Conservation (phyloP, 2,329 filamentous ascomycete genomes). For the Rhinocladiella similis region DNA sequence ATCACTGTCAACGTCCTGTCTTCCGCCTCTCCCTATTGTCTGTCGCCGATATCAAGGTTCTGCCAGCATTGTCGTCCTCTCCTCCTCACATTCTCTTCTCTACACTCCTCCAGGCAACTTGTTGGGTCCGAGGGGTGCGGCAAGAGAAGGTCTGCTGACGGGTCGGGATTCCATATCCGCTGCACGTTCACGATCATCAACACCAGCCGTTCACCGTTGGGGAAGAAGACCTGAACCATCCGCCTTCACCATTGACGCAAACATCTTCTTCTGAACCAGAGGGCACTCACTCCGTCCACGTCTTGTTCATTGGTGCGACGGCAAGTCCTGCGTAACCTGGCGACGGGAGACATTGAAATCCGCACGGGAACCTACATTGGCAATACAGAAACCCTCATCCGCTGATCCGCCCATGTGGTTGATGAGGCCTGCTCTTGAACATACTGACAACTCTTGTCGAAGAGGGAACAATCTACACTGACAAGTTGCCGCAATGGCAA, state of each 20-base stretch:
- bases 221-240: not conserved
- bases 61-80: too few relatives aligned
- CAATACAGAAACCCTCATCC: slow-evolving; percentile 6
- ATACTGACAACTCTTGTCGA: slow-evolving; percentile 6
- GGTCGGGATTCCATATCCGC: not conserved
- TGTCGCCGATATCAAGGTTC: too few relatives aligned
- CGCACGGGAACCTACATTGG: slow-evolving; percentile 20
- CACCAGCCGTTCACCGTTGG: not conserved
- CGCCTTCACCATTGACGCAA: not conserved
- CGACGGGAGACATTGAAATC: slow-evolving; percentile 17
- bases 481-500: slow-evolving; percentile 21
- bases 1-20: not conserved
- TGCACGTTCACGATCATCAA: not conserved
- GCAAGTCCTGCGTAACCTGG: slow-evolving; percentile 15
- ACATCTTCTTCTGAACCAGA: not conserved
- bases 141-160: not conserved
- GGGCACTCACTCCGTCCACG: too few relatives aligned
- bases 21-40: not conserved
- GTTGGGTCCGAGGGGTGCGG: too few relatives aligned
- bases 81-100: too few relatives aligned
- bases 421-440: slow-evolving; percentile 3
- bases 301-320: slow-evolving; percentile 10
- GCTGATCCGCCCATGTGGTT: slow-evolving; percentile 25
- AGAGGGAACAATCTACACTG: not conserved
- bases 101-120: too few relatives aligned